These are phyloP conservation scores for Lanzia echinophila DNA, from an alignment of 2,329 filamentous ascomycete species.

Conservation along the genomic window DNA sequence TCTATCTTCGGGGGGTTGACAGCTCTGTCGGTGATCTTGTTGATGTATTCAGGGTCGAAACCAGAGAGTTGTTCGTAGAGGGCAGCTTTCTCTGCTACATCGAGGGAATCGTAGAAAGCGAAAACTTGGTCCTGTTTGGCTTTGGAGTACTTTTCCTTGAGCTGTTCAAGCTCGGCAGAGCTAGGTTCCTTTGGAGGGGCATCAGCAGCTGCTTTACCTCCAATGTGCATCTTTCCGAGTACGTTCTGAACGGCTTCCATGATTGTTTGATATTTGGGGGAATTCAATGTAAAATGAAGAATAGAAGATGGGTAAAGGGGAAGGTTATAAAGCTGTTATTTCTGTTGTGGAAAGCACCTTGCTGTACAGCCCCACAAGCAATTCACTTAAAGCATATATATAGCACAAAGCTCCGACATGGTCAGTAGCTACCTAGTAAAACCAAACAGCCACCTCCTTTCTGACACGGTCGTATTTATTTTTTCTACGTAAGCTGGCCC, in stretches of 20 bases:
- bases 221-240: conserved; percentile 39
- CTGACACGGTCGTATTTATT: neutral
- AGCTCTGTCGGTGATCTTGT: conserved; percentile 74
- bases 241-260: conserved; percentile 39
- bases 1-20: conserved; percentile 66
- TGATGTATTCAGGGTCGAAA: conserved; percentile 83
- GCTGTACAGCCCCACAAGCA: neutral
- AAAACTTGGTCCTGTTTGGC: conserved; percentile 79
- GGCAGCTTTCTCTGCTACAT: conserved; percentile 62
- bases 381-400: too few species aligned
- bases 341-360: neutral
- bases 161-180: conserved; percentile 37
- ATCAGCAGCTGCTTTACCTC: conserved; percentile 26
- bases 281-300: neutral
- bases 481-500: neutral
- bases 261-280: conserved; percentile 5
- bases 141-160: conserved; percentile 66
- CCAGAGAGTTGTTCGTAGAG: conserved; percentile 75
- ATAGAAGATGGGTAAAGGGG: neutral
- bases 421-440: too few species aligned
- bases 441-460: conserved; percentile 12
- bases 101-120: conserved; percentile 78
- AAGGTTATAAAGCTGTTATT: neutral
- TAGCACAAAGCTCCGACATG: too few species aligned
- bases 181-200: conserved; percentile 31